Conservation (phyloP, 1,139 yeast species). For the Suhomyces panamericanus region DNA sequence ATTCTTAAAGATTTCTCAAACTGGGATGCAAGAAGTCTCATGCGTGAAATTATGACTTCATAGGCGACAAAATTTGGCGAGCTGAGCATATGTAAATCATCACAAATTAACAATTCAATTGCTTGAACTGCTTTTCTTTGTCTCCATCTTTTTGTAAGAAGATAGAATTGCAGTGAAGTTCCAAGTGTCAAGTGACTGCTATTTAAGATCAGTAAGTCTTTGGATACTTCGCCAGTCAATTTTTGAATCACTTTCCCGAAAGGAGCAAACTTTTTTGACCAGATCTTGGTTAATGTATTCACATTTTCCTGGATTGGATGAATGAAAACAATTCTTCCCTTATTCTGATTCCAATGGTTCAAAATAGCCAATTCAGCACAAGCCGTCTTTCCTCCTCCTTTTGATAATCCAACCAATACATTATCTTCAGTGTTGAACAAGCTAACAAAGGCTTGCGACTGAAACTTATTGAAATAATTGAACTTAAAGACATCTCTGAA, state of each 20-base stretch:
- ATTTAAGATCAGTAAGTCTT: constrained; percentile 57
- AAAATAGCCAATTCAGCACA: constrained; percentile 75
- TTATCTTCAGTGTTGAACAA: constrained; percentile 60
- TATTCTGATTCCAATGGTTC: constrained; percentile 65
- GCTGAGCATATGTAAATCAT: constrained; percentile 74
- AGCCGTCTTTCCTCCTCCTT: constrained; percentile 74
- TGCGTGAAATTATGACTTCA: constrained; percentile 69
- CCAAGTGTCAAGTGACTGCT: constrained; percentile 67
- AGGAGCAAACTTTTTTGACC: constrained; percentile 51
- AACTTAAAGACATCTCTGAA: constrained; percentile 49
- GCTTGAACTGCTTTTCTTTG: constrained; percentile 67
- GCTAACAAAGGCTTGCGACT: constrained; percentile 66
- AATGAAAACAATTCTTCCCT: constrained; percentile 63
- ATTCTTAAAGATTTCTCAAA: constrained; percentile 56
- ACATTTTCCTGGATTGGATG: constrained; percentile 60
- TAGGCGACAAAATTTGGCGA: constrained; percentile 33
- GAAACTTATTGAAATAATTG: constrained; percentile 63
- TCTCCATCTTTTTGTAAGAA: constrained; percentile 78
- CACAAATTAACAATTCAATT: constrained; percentile 68
- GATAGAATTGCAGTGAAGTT: constrained; percentile 78
- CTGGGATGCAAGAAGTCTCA: constrained; percentile 69
- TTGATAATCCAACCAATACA: constrained; percentile 66
- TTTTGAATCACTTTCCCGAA: constrained; percentile 52
- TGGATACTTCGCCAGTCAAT: constrained; percentile 61
- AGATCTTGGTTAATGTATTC: constrained; percentile 44